Percentiles rank a stretch among this genome's conserved stretches.
Conservation (phyloP, 2,329 filamentous ascomycete genomes). For the Ophiostoma australiae region DNA sequence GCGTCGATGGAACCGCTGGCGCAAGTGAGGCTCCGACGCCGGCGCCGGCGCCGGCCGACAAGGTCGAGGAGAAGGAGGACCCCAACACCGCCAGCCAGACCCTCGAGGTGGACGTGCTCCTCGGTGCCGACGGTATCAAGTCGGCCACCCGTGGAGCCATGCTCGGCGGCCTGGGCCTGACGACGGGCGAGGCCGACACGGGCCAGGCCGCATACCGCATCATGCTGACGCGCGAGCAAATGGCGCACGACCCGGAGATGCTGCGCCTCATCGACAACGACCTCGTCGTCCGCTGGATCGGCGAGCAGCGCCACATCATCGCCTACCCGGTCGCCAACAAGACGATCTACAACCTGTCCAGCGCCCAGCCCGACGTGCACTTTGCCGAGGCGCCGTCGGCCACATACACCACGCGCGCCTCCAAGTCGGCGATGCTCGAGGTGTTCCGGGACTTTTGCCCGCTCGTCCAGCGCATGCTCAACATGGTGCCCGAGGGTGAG, state of each 20-base stretch:
- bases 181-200: constrained; percentile 59
- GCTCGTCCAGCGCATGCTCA: constrained; percentile 53
- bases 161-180: constrained; percentile 48
- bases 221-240: constrained; percentile 64
- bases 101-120: constrained; percentile 50
- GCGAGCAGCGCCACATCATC: constrained; percentile 69
- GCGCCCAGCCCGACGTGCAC: constrained; percentile 57
- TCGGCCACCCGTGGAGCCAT: constrained; percentile 48
- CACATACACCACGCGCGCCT: constrained; percentile 60
- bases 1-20: neutral
- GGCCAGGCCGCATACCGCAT: constrained; percentile 75
- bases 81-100: constrained; percentile 43
- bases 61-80: constrained; percentile 4
- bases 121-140: constrained; percentile 55
- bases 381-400: constrained; percentile 53
- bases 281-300: constrained; percentile 69
- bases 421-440: constrained; percentile 57
- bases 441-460: constrained; percentile 59
- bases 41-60: neutral
- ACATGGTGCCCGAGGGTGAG: constrained; percentile 56
- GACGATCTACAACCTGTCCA: constrained; percentile 60
- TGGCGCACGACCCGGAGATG: constrained; percentile 62
- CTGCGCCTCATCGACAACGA: constrained; percentile 62
- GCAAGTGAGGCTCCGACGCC: neutral
- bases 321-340: constrained; percentile 68